Conservation (phyloP, 2,329 filamentous ascomycete genomes). For the Sporothrix sp. region DNA sequence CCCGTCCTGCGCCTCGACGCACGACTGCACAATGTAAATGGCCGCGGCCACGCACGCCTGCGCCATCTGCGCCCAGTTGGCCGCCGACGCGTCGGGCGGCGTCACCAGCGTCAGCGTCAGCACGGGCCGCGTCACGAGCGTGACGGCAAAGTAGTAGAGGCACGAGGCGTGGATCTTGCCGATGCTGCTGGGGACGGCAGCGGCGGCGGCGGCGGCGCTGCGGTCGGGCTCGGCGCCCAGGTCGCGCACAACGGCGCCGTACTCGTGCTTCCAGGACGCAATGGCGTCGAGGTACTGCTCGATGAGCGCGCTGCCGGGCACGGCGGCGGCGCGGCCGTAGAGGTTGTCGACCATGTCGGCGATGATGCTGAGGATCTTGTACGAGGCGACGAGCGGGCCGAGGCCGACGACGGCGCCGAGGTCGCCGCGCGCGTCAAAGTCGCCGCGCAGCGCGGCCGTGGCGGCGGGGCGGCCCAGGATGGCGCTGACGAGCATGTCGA, state of each 20-base stretch:
- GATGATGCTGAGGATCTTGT: slow-evolving; percentile 33
- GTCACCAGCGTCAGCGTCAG: background rate
- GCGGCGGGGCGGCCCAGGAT: slow-evolving; percentile 37
- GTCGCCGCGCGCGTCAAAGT: slow-evolving; percentile 16
- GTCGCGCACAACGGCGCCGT: too few species aligned
- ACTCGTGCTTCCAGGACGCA: slow-evolving; percentile 6
- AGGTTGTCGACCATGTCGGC: slow-evolving; percentile 34
- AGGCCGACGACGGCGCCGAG: background rate
- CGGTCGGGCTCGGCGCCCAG: too few species aligned
- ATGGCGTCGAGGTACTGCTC: slow-evolving; percentile 11
- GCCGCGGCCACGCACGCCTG: slow-evolving; percentile 18
- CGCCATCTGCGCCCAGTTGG: slow-evolving; percentile 14
- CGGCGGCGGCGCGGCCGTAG: slow-evolving; percentile 22
- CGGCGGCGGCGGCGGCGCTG: background rate
- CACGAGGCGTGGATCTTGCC: slow-evolving; percentile 17
- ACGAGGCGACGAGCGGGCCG: slow-evolving; percentile 31
- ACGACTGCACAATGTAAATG: slow-evolving; percentile 18
- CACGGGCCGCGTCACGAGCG: slow-evolving; percentile 17
- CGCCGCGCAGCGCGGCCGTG: slow-evolving; percentile 23
- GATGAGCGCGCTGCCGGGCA: slow-evolving; percentile 3
- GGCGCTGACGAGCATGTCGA: slow-evolving; percentile 38
- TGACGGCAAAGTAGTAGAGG: slow-evolving; percentile 20
- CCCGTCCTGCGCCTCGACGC: slow-evolving; percentile 14
- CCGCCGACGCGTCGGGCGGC: background rate
- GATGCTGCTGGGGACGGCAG: slow-evolving; percentile 1